These are phyloP conservation scores for Suhomyces prunicola DNA, from an alignment of 805 yeast genomes.

Conservation along the genomic window DNA sequence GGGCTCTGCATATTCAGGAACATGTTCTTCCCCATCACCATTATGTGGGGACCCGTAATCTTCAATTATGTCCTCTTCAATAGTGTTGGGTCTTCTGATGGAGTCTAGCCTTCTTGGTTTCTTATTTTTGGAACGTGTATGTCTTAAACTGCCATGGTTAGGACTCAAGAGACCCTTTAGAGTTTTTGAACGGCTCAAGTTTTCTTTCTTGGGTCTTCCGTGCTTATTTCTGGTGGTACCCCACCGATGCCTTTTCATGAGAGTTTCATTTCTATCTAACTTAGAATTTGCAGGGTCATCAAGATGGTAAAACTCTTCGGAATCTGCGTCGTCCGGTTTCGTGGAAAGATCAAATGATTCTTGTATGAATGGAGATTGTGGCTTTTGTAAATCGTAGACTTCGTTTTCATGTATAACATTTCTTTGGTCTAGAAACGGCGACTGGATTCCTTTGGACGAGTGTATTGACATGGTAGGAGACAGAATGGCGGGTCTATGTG, in stretches of 20 bases:
- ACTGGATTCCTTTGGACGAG: constrained; percentile 10
- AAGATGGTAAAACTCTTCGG: constrained; percentile 13
- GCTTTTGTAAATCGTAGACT: constrained; percentile 18
- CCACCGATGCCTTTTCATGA: constrained; percentile 83
- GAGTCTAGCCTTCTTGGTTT: constrained; percentile 13
- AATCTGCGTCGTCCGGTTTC: constrained; percentile 4
- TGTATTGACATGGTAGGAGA: constrained; percentile 1
- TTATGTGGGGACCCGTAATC: constrained; percentile 16
- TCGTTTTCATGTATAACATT: constrained; percentile 23
- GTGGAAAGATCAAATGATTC: constrained; percentile 6
- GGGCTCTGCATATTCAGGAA: constrained; percentile 24
- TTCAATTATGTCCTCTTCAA: constrained; percentile 22
- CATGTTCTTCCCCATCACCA: constrained; percentile 1
- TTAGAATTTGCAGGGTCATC: constrained; percentile 7
- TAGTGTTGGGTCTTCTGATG: constrained; percentile 17
- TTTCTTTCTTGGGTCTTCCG: constrained; percentile 55
- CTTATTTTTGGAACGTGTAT: constrained; percentile 4
- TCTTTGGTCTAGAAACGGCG: constrained; percentile 29
- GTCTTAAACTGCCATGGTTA: constrained; percentile 1
- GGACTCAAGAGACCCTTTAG: constrained; percentile 42
- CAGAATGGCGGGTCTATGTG: constrained; percentile 8
- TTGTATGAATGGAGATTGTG: constrained; percentile 29
- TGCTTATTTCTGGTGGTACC: constrained; percentile 80
- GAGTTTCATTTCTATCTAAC: constrained; percentile 33
- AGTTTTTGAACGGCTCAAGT: constrained; percentile 57